Percentiles rank a stretch among this genome's conserved stretches.
Conservation (phyloP, 768 basidiomycete species). For the Boletus sp. region DNA sequence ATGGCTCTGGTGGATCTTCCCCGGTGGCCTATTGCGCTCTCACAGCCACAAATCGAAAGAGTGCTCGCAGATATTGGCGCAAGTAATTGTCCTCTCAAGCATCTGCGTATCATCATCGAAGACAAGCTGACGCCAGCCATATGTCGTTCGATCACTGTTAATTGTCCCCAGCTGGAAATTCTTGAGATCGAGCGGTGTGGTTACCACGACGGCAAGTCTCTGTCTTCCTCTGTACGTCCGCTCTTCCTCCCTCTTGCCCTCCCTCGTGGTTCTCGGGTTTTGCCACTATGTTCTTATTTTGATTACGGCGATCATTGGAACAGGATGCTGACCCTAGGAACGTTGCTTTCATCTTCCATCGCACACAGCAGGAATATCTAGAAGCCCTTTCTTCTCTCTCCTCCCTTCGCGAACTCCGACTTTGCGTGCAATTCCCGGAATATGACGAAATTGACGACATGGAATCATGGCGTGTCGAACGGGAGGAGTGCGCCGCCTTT, state of each 20-base stretch:
- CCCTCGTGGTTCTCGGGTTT: slow-evolving; percentile 10
- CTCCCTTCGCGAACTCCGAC: slow-evolving; percentile 29
- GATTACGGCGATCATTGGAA: slow-evolving; percentile 17
- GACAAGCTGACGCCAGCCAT: slow-evolving; percentile 35
- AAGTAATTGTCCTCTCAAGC: slow-evolving; percentile 33
- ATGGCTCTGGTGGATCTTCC: slow-evolving; percentile 35
- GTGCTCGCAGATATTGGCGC: slow-evolving; percentile 30
- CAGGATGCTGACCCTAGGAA: slow-evolving; percentile 32
- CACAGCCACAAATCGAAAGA: slow-evolving; percentile 31
- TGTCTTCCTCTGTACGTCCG: slow-evolving; percentile 35
- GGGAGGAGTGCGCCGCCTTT: slow-evolving; percentile 27
- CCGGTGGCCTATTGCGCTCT: slow-evolving; percentile 36
- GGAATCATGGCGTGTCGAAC: slow-evolving; percentile 32
- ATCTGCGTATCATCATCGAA: slow-evolving; percentile 36
- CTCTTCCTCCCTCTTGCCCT: slow-evolving; percentile 14
- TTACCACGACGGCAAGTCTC: slow-evolving; percentile 37
- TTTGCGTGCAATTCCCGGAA: slow-evolving; percentile 38
- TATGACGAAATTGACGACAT: slow-evolving; percentile 32
- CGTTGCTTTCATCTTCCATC: slow-evolving; percentile 27
- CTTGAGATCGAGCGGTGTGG: slow-evolving; percentile 37
- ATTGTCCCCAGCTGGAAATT: slow-evolving; percentile 32
- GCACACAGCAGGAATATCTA: slow-evolving; percentile 35
- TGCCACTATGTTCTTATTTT: slow-evolving; percentile 22
- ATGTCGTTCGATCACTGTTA: slow-evolving; percentile 28
- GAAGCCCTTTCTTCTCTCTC: slow-evolving; percentile 31